Base-by-base conservation (phyloP, 176 grass and related monocot species). In the Musa troglodytarum region DNA sequence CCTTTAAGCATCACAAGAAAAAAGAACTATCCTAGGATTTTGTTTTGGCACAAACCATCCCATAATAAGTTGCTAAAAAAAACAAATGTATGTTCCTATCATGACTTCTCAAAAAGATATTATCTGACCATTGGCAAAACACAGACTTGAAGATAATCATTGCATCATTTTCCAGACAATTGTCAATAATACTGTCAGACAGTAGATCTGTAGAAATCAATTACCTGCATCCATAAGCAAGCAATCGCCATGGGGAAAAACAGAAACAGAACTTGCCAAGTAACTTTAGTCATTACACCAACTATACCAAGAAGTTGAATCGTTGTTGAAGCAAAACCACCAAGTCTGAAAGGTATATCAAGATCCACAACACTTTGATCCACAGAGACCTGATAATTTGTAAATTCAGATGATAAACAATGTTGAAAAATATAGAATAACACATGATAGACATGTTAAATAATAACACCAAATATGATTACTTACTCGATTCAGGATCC, bases 221-320 rank as follows among this genome's bases (percentile, higher is more conserved):
- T 90, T 89, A 99, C 95, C 95, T 99, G 95, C 91, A 99, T 87
- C 82, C 95, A 99, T 77, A 99, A 80, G 83, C 95, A 93, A 81
- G 78, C 82, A 61, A 92, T 82, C 78, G 85, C 88, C 86, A 99
- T 88, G 14, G 91, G 90, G 71, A 94, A 55, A 79, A 99, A 94
- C 73, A 99, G 83, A 82, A 99, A 80, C 65, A 99, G 65, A 74
- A 99, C 88, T 89, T 99, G 90, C 95, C 95, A 99, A 78, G 95
- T 99, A 17, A 88, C 95, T 77, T 94, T 92, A 66, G 79, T 87
- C 95, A 99, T 99, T 53, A 99, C 95, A 79, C 85, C 90, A 80
- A 99, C 89, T 62, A 99, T 91, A 75, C 86, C 85, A 25, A 99
- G 82, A 25, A 99, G 88, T 89, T 99, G 95, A 82, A 99, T 99